phyloP scores from a whole-genome alignment of 192 early-diverging fungal species.

The Pilaira anomala region DNA sequence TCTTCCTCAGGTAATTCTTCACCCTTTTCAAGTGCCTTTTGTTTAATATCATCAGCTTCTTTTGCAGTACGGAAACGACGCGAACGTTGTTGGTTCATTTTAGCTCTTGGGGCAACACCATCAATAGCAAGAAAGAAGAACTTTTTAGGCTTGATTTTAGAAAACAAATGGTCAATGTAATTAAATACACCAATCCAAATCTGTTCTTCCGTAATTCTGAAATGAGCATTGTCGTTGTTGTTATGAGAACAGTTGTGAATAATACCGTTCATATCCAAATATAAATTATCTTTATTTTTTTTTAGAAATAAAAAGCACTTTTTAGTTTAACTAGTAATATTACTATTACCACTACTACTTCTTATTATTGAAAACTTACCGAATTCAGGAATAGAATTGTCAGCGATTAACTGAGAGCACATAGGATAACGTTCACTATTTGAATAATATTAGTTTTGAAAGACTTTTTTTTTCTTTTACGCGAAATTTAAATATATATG shows the following conservation, averaged over 20 bases:
- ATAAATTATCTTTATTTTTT: constrained; percentile 91
- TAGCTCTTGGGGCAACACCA: constrained; percentile 94
- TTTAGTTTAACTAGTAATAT: neutral
- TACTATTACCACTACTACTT: neutral
- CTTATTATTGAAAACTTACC: constrained; percentile 43
- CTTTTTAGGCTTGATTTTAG: constrained; percentile 90
- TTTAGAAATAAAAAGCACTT: no score
- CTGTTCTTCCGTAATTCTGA: constrained; percentile 88
- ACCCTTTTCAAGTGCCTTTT: constrained; percentile 64
- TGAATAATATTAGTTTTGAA: neutral
- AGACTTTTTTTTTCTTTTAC: neutral
- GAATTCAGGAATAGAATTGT: constrained; percentile 93
- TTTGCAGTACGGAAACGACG: constrained; percentile 94
- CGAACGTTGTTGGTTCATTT: constrained; percentile 99
- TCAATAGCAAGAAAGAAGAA: constrained; percentile 95
- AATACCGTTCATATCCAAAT: constrained; percentile 99
- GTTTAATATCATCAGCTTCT: constrained; percentile 66
- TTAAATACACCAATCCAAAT: constrained; percentile 93
- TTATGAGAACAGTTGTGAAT: constrained; percentile 96
- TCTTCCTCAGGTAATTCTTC: constrained; percentile 66
- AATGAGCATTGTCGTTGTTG: constrained; percentile 84
- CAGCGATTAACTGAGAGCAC: constrained; percentile 84
- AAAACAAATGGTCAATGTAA: constrained; percentile 93
- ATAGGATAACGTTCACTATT: constrained; percentile 91
- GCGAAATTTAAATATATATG: neutral